These are phyloP conservation scores for Aspergillus indologenus DNA, from an alignment of 495 filamentous ascomycete genomes.

Conservation along the genomic window DNA sequence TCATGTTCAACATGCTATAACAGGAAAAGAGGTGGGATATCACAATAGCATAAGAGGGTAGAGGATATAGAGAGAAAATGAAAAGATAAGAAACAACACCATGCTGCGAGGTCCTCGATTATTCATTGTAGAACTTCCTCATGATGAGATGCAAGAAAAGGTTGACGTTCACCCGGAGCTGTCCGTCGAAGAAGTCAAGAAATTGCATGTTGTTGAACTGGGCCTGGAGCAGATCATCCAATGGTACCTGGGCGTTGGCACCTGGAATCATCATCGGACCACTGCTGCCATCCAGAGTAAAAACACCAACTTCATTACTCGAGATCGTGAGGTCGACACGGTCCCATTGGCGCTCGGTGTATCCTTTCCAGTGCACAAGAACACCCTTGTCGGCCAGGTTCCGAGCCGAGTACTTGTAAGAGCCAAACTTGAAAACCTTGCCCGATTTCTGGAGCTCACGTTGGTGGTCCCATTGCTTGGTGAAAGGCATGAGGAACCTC, in stretches of 20 bases:
- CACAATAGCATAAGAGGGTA: constrained; percentile 8
- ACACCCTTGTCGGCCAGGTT: constrained; percentile 91
- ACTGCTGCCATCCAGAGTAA: constrained; percentile 85
- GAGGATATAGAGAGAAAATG: constrained; percentile 21
- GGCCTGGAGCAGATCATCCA: constrained; percentile 92
- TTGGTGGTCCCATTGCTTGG: constrained; percentile 98
- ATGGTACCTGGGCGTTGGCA: constrained; percentile 80
- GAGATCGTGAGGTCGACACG: constrained; percentile 91
- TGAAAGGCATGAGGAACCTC: constrained; percentile 92
- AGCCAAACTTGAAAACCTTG: constrained; percentile 93
- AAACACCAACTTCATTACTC: constrained; percentile 91
- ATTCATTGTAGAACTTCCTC: constrained; percentile 92
- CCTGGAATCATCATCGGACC: constrained; percentile 96
- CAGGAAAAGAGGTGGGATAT: constrained; percentile 17
- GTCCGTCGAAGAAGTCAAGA: constrained; percentile 88
- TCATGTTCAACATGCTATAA: constrained; percentile 16
- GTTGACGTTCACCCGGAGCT: constrained; percentile 89
- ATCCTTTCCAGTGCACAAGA: constrained; percentile 81
- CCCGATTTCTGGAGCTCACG: constrained; percentile 87
- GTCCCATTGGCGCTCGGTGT: constrained; percentile 81
- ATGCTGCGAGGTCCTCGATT: constrained; percentile 9
- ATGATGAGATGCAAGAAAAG: constrained; percentile 92
- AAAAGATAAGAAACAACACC: constrained; percentile 23
- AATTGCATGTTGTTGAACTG: constrained; percentile 96
- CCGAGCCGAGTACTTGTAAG: constrained; percentile 91